Percentiles rank a stretch among this genome's conserved stretches.
These are phyloP conservation scores for Pigoraptor vietnamica DNA, from an alignment of 78 protist genomes.

Conservation along the genomic window DNA sequence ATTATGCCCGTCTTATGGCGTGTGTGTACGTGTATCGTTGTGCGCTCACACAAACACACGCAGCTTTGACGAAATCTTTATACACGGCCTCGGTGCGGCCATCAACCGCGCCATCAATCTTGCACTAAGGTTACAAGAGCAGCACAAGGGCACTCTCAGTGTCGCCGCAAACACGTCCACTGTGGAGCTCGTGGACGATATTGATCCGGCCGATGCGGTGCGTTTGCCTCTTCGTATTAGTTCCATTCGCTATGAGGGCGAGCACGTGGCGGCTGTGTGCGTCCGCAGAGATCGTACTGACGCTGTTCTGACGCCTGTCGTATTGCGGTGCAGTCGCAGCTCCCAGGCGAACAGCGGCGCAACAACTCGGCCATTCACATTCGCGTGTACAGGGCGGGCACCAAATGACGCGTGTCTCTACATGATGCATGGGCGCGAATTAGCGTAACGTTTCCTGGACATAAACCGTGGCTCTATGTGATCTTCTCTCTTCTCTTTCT, in stretches of 20 bases:
- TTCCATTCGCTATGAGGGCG: no score
- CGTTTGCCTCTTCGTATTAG: background rate
- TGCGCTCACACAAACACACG: background rate
- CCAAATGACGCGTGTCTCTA: background rate
- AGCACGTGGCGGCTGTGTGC: no score
- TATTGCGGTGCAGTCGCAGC: background rate
- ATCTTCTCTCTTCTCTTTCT: no score
- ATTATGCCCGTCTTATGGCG: no score
- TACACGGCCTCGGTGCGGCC: constrained; percentile 14
- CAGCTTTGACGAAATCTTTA: background rate
- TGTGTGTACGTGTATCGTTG: background rate
- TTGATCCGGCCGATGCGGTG: background rate
- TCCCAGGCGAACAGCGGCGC: background rate
- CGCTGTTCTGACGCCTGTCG: background rate
- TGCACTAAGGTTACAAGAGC: background rate
- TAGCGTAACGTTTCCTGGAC: no score
- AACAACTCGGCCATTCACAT: background rate
- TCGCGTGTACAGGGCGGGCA: background rate
- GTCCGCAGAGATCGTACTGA: no score
- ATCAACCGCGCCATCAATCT: background rate
- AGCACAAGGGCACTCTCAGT: background rate
- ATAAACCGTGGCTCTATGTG: no score
- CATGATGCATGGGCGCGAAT: no score
- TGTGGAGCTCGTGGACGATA: background rate
- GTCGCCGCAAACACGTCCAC: background rate